Evolutionary conservation across 345 rosid genomes (phyloP).

Genomic region (Acer saccharum): DNA sequence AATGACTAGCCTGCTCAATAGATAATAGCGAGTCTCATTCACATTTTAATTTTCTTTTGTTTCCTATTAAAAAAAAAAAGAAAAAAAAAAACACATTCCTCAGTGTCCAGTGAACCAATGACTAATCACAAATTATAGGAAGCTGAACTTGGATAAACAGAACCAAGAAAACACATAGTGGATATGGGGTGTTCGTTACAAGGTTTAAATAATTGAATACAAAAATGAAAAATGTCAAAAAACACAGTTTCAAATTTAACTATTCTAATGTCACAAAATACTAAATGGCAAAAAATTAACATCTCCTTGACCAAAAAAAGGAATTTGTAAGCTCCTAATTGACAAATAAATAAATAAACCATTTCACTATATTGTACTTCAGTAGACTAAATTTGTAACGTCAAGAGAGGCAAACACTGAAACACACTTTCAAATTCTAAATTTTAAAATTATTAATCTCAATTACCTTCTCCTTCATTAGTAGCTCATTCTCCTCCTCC

Average conservation of each 20-base stretch:
- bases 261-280: neutral
- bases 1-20: too few relatives aligned
- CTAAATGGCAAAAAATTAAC: neutral
- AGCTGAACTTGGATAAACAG: neutral
- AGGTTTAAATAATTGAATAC: neutral
- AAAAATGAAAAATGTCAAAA: neutral
- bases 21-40: neutral
- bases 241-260: neutral
- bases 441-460: neutral
- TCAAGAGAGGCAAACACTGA: neutral
- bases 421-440: too few relatives aligned
- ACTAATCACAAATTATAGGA: too few relatives aligned
- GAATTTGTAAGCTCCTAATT: neutral
- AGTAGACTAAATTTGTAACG: neutral
- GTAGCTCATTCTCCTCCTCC: constrained; percentile 75
- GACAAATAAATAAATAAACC: neutral
- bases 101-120: too few relatives aligned
- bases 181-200: neutral
- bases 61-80: too few relatives aligned
- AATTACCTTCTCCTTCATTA: constrained; percentile 71
- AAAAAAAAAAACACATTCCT: too few relatives aligned
- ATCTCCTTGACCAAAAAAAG: neutral
- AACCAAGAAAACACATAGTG: neutral
- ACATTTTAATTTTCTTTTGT: too few relatives aligned
- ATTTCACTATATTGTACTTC: neutral